phyloP scores from a whole-genome alignment of 257 asterid species.

The Solanum dulcamara region DNA sequence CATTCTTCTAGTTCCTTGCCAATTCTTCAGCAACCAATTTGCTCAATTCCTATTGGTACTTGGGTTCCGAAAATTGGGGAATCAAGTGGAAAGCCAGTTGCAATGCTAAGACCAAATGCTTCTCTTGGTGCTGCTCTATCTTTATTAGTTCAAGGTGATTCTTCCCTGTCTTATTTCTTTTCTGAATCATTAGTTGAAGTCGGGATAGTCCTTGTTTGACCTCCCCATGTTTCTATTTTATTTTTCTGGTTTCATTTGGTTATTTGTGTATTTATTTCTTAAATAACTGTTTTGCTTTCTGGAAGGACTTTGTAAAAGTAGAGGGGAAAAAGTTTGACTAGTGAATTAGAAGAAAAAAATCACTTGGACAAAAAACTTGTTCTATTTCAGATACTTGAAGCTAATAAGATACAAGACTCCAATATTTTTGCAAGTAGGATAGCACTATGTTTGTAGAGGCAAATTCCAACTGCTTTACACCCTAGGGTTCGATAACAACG shows the following conservation, averaged over 20 bases:
- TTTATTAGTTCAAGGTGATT: constrained; percentile 50
- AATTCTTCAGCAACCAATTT: constrained; percentile 64
- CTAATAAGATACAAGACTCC: background rate
- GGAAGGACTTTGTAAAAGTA: background rate
- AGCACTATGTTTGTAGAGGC: background rate
- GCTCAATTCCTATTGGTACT: constrained; percentile 57
- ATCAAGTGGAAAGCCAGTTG: constrained; percentile 46
- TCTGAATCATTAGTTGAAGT: background rate
- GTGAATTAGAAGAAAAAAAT: background rate
- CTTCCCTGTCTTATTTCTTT: background rate
- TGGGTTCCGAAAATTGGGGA: constrained; percentile 79
- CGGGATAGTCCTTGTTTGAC: background rate
- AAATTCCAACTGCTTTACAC: background rate
- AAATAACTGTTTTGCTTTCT: background rate
- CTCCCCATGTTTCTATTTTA: background rate
- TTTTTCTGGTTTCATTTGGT: background rate
- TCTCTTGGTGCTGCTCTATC: constrained; percentile 57
- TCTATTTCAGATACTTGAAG: background rate
- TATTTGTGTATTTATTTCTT: background rate
- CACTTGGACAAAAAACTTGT: background rate
- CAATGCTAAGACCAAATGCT: constrained; percentile 55
- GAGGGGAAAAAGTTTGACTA: background rate
- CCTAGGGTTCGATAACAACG: background rate
- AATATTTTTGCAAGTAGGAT: background rate
- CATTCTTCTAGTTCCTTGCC: constrained; percentile 72